Evolutionary conservation across 257 asterid species (phyloP), one percentile per base, ranked within the genome.

Genomic region (Marsdenia floribunda): DNA sequence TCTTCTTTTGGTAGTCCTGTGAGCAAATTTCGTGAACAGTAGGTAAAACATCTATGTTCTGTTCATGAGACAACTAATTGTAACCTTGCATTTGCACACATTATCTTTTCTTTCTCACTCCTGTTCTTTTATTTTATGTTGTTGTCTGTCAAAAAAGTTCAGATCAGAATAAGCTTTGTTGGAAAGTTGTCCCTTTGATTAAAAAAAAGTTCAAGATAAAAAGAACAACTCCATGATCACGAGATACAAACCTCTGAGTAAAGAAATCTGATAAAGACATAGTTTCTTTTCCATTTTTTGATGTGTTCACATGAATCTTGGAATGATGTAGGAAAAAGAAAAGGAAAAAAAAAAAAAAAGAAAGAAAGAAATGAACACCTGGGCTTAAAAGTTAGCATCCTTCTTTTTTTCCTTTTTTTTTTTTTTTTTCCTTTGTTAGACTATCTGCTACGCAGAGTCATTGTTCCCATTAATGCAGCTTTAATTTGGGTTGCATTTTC

Each of bases 241-340:
- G 87, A 80, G 90, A 83, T 84, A 78, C 82, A 77, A 63, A 81
- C 42, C 58, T 47, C 72, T 16, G 21, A 81, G 76, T 54, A 59
- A 78, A 75, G 81, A 71, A 33, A 82, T 60, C 6, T 69, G 72
- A 75, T 14, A 6, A 18, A 38, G 52, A 21, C 33, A 65, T 8
- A 12, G 40, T 60, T 35, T 37, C 46, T 19, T 66, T 66, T 38
- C 40, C 29, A 38, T 19, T 65, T 65, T 65, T 65, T 65, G 49
- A 65, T 38, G 15, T 18, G 50, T 22, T 82, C 90, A 86, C 93
- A 75, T 70, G 90, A 84, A 38, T 84, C 90, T 78, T 85, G 89
- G 72, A 78, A 67, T 66, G 68, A 68, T 47, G 47, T 80, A 79
- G 47, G 33, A 29, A 29, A 29, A 6, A 11, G 11, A 2, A 7